phyloP scores from a whole-genome alignment of 78 protist species.

The Dictyostelium brefeldianum region DNA sequence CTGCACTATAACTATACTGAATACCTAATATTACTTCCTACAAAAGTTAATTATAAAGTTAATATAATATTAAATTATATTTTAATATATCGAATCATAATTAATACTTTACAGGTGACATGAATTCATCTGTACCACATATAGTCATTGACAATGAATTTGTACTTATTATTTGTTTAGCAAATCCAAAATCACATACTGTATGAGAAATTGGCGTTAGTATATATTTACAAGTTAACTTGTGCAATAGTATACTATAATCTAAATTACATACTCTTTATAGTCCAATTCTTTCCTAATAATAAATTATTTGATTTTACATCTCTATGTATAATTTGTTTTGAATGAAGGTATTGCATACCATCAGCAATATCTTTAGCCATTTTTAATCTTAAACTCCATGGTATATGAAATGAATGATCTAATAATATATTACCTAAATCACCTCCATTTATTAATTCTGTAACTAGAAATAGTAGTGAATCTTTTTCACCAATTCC shows the following conservation, averaged over 20 bases:
- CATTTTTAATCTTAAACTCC: slow-evolving; percentile 46
- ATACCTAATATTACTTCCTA: slow-evolving; percentile 68
- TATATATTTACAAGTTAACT: too few species aligned
- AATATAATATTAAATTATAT: too few species aligned
- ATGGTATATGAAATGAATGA: slow-evolving; percentile 36
- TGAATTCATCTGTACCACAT: slow-evolving; percentile 77
- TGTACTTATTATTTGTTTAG: not conserved
- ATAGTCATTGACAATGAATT: slow-evolving; percentile 54
- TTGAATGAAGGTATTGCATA: slow-evolving; percentile 47
- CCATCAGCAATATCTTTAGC: slow-evolving; percentile 75
- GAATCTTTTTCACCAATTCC: slow-evolving; percentile 71
- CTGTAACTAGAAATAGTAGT: slow-evolving; percentile 69
- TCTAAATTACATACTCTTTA: slow-evolving; percentile 32
- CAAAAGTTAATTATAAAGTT: too few species aligned
- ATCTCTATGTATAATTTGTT: slow-evolving; percentile 75
- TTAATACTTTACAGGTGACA: too few species aligned
- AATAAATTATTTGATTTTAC: slow-evolving; percentile 69
- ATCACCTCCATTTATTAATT: slow-evolving; percentile 68
- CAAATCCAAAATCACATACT: slow-evolving; percentile 81
- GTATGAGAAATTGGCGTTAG: too few species aligned
- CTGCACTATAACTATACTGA: slow-evolving; percentile 51
- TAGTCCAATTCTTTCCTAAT: slow-evolving; percentile 60
- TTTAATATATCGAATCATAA: too few species aligned
- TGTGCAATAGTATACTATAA: not conserved
- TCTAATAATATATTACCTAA: slow-evolving; percentile 38